Percentiles rank a stretch among this genome's conserved stretches.
phyloP scores from a whole-genome alignment of 2,329 filamentous ascomycete species.

The Cytospora schulzeri region DNA sequence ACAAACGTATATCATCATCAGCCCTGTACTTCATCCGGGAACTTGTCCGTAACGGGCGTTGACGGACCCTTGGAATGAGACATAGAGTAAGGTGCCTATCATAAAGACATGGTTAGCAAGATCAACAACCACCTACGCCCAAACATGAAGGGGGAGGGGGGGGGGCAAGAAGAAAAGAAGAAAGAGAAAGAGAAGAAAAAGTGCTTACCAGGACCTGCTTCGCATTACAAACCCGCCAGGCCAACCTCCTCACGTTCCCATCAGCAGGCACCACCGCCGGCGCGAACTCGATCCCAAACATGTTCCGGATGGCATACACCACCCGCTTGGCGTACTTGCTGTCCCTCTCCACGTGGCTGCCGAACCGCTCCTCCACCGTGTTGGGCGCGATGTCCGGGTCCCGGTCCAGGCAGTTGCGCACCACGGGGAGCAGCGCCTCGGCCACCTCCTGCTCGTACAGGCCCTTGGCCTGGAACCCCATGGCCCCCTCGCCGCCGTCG shows the following conservation, averaged over 20 bases:
- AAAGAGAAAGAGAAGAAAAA: constrained; percentile 30
- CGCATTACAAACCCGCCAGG: constrained; percentile 93
- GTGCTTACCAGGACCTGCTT: constrained; percentile 91
- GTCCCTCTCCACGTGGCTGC: constrained; percentile 80
- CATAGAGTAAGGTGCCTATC: constrained; percentile 24
- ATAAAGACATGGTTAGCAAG: not conserved
- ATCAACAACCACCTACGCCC: not conserved
- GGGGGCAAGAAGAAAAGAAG: not conserved
- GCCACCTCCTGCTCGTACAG: constrained; percentile 73
- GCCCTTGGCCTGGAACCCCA: constrained; percentile 51
- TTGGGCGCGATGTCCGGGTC: constrained; percentile 88
- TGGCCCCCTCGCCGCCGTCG: constrained; percentile 62
- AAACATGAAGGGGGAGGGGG: too few species aligned
- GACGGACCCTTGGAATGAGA: constrained; percentile 63
- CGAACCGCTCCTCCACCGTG: constrained; percentile 79
- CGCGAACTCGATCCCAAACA: constrained; percentile 97
- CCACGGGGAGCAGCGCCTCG: constrained; percentile 74
- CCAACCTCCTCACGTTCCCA: constrained; percentile 84
- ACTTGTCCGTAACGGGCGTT: constrained; percentile 55
- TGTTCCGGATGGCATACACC: constrained; percentile 91
- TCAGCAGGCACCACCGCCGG: constrained; percentile 90
- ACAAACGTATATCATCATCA: not conserved
- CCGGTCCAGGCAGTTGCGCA: constrained; percentile 90
- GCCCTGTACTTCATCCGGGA: constrained; percentile 34
- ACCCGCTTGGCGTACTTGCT: constrained; percentile 87